phyloP scores from a whole-genome alignment of 2,329 filamentous ascomycete species.

The Claviceps sp. region DNA sequence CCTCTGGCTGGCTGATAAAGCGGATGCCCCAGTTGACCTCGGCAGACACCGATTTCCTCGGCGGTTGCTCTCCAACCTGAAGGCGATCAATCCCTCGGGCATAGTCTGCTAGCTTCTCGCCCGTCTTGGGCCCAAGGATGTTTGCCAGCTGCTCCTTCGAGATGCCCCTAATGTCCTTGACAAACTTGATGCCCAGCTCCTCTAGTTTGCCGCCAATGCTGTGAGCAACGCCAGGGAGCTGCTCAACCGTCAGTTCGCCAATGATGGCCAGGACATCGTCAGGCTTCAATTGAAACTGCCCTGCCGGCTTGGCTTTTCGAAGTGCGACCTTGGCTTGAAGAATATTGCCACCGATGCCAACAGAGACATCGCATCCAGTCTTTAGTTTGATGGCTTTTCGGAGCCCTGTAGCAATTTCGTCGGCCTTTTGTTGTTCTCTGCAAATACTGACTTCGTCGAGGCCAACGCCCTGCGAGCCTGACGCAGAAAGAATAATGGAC shows the following conservation, averaged over 20 bases:
- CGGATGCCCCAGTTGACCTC: constrained; percentile 98
- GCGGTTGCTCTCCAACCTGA: constrained; percentile 74
- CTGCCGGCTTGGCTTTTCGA: constrained; percentile 84
- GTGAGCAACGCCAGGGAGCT: constrained; percentile 82
- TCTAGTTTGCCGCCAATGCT: constrained; percentile 81
- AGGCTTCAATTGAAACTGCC: constrained; percentile 77
- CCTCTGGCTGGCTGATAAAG: constrained; percentile 83
- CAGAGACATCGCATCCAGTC: constrained; percentile 78
- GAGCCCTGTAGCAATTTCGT: constrained; percentile 51
- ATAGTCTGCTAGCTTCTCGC: constrained; percentile 82
- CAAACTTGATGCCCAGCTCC: constrained; percentile 67
- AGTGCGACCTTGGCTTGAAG: constrained; percentile 83
- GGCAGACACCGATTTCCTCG: constrained; percentile 88
- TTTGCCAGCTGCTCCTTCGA: constrained; percentile 64
- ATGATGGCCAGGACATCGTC: constrained; percentile 68
- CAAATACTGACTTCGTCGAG: constrained; percentile 56
- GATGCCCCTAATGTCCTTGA: constrained; percentile 68
- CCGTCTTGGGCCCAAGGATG: constrained; percentile 78
- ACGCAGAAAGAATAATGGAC: constrained; percentile 48
- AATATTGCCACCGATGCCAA: constrained; percentile 86
- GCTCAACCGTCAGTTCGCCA: constrained; percentile 61
- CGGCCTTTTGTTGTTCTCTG: constrained; percentile 66
- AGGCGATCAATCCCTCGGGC: constrained; percentile 73
- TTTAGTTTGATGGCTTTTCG: constrained; percentile 56
- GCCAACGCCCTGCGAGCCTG: constrained; percentile 50